Evolutionary conservation across 75 land plant genomes (phyloP), one percentile per base, ranked within the genome.

Genomic region (Pinus albicaulis): DNA sequence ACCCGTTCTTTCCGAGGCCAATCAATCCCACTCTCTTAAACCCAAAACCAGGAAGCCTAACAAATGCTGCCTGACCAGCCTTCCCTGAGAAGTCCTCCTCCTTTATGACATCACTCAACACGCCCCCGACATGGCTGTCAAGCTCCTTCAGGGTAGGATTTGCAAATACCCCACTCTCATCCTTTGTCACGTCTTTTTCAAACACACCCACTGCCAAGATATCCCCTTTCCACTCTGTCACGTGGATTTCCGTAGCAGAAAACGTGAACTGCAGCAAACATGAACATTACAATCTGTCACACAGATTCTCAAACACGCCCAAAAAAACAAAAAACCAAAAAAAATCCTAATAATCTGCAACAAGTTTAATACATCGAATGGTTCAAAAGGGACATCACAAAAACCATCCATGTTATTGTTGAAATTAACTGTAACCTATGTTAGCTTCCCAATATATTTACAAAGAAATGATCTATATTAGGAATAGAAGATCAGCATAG

Each of bases 31-130:
- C 75, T 70, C 99, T 82, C 77, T 88, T 89, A 36, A 96, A 91
- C n/a, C 89, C 91, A 56, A 80, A 77, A 14, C 96, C 96, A 13
- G 96, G 76, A 56, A 98, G 64, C 34, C 99, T 83, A 13, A 89
- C 80, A 56, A 91, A 82, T 16, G 89, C 79, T 16, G 94, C 76
- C 76, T 98, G 98, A 13, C 96, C 96, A 61, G 86, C 31, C 80
- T 98, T 98, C 72, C 98, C 99, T 25, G 89, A 83, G 82, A 98
- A 98, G 83, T 95, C 99, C 77, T 98, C 99, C 84, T 98, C 99
- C 2, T 80, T 57, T 13, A 88, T 78, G 20, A 90, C 90, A 61
- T 89, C 96, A 3, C 86, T 77, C 74, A 98, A 76, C 1, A 90
- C 72, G 56, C 94, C 98, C 57, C 80, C 81, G 28, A 92, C 81